Evolutionary conservation across 2,329 filamentous ascomycete species (phyloP), one percentile per base, ranked within the genome.

Genomic region (Seiridium cupressi): DNA sequence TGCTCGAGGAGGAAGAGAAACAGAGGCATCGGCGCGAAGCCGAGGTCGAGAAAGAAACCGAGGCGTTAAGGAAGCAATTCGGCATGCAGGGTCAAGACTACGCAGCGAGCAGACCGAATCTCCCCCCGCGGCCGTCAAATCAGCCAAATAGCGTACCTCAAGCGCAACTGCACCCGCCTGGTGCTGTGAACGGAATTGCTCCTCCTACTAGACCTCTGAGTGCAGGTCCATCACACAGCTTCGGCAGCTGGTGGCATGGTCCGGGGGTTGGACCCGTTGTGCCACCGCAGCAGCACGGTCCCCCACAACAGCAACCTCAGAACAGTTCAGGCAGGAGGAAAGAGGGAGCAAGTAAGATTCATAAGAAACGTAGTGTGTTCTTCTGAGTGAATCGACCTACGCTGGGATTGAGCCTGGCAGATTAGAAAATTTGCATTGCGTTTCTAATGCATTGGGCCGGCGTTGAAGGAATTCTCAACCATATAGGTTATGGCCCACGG

Each of bases 31-130:
- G 74, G 38, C 79, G 80, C 60, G 83, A 88, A 38, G 84, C 81
- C 8, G 84, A 85, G 65, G 77, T 93, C 1, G 88, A 93, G 26
- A 84, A 83, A 63, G 94, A 99, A 76, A 98, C 95, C 0, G 92
- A 95, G 72, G 83, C 93, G 1, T 78, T 99, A 42, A 80, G 85
- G 31, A 84, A 80, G 65, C 74, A 89, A 66, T 93, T 91, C 67
- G 90, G 90, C 53, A 79, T 85, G 51, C 74, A 81, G 55, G 79
- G 79, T 0, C 80, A 83, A 68, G 72, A 76, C 66, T 62, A 74
- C 66, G 47, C 66, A 5, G 67, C 63, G 18, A 66, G 32, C 55
- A 63, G 59, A 42, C 66, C 73, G 2, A 69, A 70, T 13, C 68
- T 79, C 4, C 69, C 70, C 2, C 71, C 79, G 4, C 73, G 62